Conservation (phyloP, 192 early-diverging fungal genomes). For the Gryganskiella cystojenkinii region DNA sequence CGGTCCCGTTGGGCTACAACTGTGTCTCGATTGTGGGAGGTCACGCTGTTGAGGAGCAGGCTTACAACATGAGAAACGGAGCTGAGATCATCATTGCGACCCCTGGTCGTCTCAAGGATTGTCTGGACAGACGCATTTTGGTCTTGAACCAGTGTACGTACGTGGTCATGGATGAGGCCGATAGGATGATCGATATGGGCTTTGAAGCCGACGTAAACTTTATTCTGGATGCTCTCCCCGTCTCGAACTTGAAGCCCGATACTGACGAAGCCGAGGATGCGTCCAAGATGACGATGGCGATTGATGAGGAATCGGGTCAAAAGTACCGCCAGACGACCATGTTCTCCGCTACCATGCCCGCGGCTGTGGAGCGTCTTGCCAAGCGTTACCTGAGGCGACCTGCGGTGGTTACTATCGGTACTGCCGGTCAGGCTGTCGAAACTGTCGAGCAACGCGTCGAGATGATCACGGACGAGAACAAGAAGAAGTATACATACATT, state of each 20-base stretch:
- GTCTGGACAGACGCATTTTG: constrained; percentile 87
- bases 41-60: constrained; percentile 90
- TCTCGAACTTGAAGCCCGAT: constrained; percentile 91
- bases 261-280: constrained; percentile 74
- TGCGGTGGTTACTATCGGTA: constrained; percentile 96
- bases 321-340: constrained; percentile 96
- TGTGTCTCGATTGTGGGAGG: constrained; percentile 88
- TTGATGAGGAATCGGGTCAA: constrained; percentile 36
- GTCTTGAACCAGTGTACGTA: constrained; percentile 95
- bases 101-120: constrained; percentile 95
- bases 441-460: constrained; percentile 97
- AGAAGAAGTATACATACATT: constrained; percentile 72
- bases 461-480: constrained; percentile 86
- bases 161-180: constrained; percentile 99
- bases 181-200: constrained; percentile 95
- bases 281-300: constrained; percentile 51
- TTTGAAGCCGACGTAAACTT: constrained; percentile 96
- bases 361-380: constrained; percentile 93
- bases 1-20: constrained; percentile 83
- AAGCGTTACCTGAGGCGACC: constrained; percentile 92
- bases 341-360: constrained; percentile 99
- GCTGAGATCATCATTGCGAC: constrained; percentile 98
- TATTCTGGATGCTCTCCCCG: constrained; percentile 94
- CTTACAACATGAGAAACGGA: constrained; percentile 89
- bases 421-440: constrained; percentile 95